A percentile compares a stretch with the other conserved stretches of the same genome.
These are phyloP conservation scores for Astraeus odoratus DNA, from an alignment of 768 basidiomycete genomes.

Conservation along the genomic window DNA sequence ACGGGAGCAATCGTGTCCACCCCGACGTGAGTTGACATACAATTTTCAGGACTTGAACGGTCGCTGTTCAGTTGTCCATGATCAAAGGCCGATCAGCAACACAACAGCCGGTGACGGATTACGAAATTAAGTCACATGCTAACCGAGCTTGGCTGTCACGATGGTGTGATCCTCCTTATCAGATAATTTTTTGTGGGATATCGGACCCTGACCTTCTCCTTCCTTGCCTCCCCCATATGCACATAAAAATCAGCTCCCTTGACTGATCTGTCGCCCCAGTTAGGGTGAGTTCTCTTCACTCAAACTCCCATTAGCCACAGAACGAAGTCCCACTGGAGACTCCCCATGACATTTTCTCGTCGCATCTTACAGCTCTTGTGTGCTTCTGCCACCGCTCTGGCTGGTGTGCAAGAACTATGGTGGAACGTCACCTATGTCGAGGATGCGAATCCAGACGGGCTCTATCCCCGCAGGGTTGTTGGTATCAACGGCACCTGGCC, in stretches of 20 bases:
- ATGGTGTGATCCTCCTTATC: slow-evolving; percentile 1
- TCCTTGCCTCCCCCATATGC: neutral
- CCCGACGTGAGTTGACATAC: no score
- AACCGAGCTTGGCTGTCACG: neutral
- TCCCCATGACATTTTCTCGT: slow-evolving; percentile 1
- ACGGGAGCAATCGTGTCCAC: no score
- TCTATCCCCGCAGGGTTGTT: slow-evolving; percentile 66
- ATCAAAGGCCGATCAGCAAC: no score
- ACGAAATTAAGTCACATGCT: neutral
- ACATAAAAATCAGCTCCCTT: neutral
- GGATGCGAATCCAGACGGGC: slow-evolving; percentile 77
- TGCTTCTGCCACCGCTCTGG: slow-evolving; percentile 35
- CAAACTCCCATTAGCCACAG: no score
- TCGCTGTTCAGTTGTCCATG: no score
- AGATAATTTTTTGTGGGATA: slow-evolving; percentile 3
- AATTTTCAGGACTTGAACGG: no score
- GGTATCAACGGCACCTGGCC: slow-evolving; percentile 95
- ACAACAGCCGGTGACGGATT: neutral
- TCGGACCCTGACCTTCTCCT: neutral
- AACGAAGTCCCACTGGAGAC: neutral
- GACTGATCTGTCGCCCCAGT: neutral
- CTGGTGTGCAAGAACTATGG: slow-evolving; percentile 70
- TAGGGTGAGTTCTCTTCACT: no score
- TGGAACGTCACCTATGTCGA: slow-evolving; percentile 89
- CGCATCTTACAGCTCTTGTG: slow-evolving; percentile 12